Base-by-base conservation (phyloP, 768 basidiomycete species). In the Mycena capillaripes region DNA sequence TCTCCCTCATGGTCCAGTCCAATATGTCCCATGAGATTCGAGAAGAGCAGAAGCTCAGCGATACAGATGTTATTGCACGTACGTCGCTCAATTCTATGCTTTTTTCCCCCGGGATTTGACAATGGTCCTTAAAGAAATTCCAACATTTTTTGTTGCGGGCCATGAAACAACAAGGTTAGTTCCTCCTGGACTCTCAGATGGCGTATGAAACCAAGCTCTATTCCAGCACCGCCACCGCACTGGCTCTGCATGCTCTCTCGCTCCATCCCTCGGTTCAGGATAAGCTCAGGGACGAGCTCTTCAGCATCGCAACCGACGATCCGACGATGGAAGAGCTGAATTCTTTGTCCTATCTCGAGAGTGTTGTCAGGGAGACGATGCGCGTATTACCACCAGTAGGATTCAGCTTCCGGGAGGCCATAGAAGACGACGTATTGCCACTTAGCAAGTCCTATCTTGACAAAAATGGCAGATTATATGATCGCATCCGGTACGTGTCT, bases 1-100 rank as follows among this genome's bases (percentile, higher is more conserved):
- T 93, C 4, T 89, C 89, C 0, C 76, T 92, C 21, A 82, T 93
- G 9, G 82, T 93, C 56, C 85, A 84, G 64, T 91, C 92, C 3
- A 94, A 93, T 76, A 86, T 90, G 83, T 88, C 90, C 0, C 86
- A 85, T 0, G 90, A 93, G 76, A 75, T 91, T 6, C 86, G 88
- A 0, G 86, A 87, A 8, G 80, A 74, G 50, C 90, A 91, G 77
- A 80, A 82, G 48, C 80, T 94, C 81, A 85, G 85, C 0, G 92
- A 94, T 66, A 84, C 85, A 30, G 92, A 93, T 70, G 89, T 94
- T 12, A 70, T 92, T 2, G 81, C 85, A 61, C 86, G 86, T 92
- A 73, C 66, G 89, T 62, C 34, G 12, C 12, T 23, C 19, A 38
- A 4, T 21, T 30, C 9, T 17, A 14, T 6, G 23, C 10, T 52